Conservation (phyloP, 2,329 filamentous ascomycete species). For the Aspergillus sp. region DNA sequence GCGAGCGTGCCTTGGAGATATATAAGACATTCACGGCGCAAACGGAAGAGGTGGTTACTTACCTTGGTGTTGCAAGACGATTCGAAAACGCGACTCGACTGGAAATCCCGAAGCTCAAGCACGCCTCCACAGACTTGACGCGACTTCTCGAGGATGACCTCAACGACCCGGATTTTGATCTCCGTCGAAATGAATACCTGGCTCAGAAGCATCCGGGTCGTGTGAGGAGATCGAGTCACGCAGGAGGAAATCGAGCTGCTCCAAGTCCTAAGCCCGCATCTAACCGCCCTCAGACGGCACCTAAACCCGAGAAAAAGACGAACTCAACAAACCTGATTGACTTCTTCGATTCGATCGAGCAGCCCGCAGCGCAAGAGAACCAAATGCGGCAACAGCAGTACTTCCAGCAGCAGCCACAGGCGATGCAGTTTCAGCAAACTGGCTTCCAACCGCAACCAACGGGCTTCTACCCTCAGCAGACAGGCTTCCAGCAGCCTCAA, state of each 20-base stretch:
- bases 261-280: conserved; percentile 17
- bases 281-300: conserved; percentile 19
- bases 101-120: conserved; percentile 93
- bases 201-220: conserved; percentile 65
- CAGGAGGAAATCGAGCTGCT: conserved; percentile 18
- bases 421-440: conserved; percentile 35
- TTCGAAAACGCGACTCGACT: conserved; percentile 88
- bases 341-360: conserved; percentile 90
- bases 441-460: conserved; percentile 19
- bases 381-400: conserved; percentile 24
- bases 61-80: conserved; percentile 75
- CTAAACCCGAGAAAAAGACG: conserved; percentile 25
- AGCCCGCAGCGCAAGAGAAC: conserved; percentile 49
- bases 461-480: conserved; percentile 18
- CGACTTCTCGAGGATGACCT: conserved; percentile 90
- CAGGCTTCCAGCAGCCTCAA: conserved; percentile 21
- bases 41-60: conserved; percentile 87
- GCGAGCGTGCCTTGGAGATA: conserved; percentile 80
- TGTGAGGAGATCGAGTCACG: conserved; percentile 23
- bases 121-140: conserved; percentile 85
- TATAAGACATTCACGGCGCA: conserved; percentile 88
- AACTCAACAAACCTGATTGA: conserved; percentile 64
- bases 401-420: conserved; percentile 23
- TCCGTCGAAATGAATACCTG: conserved; percentile 84
- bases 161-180: conserved; percentile 88